These are phyloP conservation scores for Sclerotiophoma versabilis DNA, from an alignment of 2,329 filamentous ascomycete genomes.

Conservation along the genomic window DNA sequence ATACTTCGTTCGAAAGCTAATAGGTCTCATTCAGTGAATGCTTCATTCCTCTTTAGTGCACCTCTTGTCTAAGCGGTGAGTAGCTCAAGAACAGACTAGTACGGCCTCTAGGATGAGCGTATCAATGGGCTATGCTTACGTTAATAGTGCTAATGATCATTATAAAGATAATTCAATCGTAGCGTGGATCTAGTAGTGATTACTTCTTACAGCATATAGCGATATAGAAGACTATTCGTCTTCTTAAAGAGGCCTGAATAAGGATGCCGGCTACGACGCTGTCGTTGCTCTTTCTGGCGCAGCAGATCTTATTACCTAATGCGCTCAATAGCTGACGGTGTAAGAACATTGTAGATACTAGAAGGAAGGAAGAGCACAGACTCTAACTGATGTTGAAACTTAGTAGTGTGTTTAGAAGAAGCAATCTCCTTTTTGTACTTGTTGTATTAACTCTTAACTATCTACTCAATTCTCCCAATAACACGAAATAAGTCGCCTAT, in stretches of 20 bases:
- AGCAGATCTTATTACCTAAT: conserved; percentile 21
- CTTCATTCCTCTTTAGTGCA: too few relatives aligned
- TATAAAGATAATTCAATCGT: too few relatives aligned
- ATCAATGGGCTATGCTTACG: too few relatives aligned
- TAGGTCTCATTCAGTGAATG: too few relatives aligned
- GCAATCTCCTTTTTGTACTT: conserved; percentile 19
- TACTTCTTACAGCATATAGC: background rate
- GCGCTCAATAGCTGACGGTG: conserved; percentile 17
- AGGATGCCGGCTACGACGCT: conserved; percentile 2
- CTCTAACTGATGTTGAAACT: background rate
- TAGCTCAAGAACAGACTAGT: too few relatives aligned
- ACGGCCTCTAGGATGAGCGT: too few relatives aligned
- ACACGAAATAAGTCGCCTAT: conserved; percentile 16
- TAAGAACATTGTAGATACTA: conserved; percentile 16
- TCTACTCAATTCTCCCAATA: conserved; percentile 13
- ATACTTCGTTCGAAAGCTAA: too few relatives aligned
- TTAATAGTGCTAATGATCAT: too few relatives aligned
- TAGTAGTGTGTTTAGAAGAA: conserved; percentile 12
- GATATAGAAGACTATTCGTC: conserved; percentile 12
- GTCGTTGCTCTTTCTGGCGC: conserved; percentile 18
- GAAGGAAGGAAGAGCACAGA: conserved; percentile 16
- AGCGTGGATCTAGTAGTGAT: too few relatives aligned
- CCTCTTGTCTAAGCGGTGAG: too few relatives aligned
- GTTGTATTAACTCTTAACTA: conserved; percentile 6
- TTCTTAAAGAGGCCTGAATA: conserved; percentile 16